Percentiles rank a stretch among this genome's conserved stretches.
phyloP scores from a whole-genome alignment of 371 early-diverging fungal species.

The Lichtheimia ornata region DNA sequence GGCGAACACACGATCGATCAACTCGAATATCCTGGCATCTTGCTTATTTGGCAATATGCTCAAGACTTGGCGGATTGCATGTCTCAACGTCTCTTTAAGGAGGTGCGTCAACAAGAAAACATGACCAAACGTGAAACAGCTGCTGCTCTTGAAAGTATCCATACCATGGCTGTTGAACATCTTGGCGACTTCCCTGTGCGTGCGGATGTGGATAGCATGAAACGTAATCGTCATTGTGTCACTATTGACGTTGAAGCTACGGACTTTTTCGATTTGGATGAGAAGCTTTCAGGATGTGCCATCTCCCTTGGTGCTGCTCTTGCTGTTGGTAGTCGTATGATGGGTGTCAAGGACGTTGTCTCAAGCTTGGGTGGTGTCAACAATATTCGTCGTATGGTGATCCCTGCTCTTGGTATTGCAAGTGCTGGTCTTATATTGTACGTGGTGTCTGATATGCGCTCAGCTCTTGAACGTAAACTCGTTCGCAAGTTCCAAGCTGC shows the following conservation, averaged over 20 bases:
- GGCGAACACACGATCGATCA: conserved; percentile 55
- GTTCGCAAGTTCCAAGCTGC: conserved; percentile 73
- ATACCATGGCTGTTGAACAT: conserved; percentile 57
- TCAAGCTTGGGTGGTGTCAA: conserved; percentile 30
- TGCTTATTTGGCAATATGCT: conserved; percentile 88
- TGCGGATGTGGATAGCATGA: conserved; percentile 49
- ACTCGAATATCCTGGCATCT: conserved; percentile 79
- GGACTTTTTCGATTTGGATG: conserved; percentile 69
- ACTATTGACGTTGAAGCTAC: conserved; percentile 62
- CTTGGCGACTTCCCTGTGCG: conserved; percentile 40
- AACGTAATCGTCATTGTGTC: conserved; percentile 39
- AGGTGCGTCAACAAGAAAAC: conserved; percentile 67
- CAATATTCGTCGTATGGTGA: conserved; percentile 41
- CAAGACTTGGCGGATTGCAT: conserved; percentile 72
- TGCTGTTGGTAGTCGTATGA: conserved; percentile 49
- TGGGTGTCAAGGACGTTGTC: conserved; percentile 48
- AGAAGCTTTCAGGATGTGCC: conserved; percentile 51
- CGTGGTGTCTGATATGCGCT: conserved; percentile 82
- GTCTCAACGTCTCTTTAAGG: conserved; percentile 62
- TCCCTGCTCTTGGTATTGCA: conserved; percentile 52
- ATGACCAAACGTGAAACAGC: conserved; percentile 66
- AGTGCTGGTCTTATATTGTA: conserved; percentile 77
- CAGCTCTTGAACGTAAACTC: conserved; percentile 80
- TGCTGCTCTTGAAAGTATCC: conserved; percentile 60
- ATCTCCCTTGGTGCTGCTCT: conserved; percentile 41